These are phyloP conservation scores for Arabidopsis thaliana DNA, from an alignment of 345 rosid genomes.

Conservation along the genomic window TAIR10.1 NC_003070.9:27592001-27592500, in stretches of 20 bases:
- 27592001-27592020: constrained; percentile 11
- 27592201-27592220: constrained; percentile 32
- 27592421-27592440: constrained; percentile 98
- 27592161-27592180: constrained; percentile 36
- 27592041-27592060: background rate
- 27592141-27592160: background rate
- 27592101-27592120: constrained; percentile 1
- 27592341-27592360: background rate
- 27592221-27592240: constrained; percentile 16
- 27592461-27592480: constrained; percentile 99
- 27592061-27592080: background rate
- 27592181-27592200: constrained; percentile 40
- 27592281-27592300: constrained; percentile 35
- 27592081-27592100: background rate
- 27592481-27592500: constrained; percentile 98
- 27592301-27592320: constrained; percentile 3
- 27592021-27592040: constrained; percentile 4
- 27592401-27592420: constrained; percentile 99
- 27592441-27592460: constrained; percentile 98
- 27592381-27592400: constrained; percentile 52
- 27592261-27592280: constrained; percentile 30
- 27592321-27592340: constrained; percentile 15
- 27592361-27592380: constrained; percentile 1
- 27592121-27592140: background rate
- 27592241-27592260: constrained; percentile 7